Conservation (phyloP, 1,139 yeast genomes). For the Geotrichum restrictum region DNA sequence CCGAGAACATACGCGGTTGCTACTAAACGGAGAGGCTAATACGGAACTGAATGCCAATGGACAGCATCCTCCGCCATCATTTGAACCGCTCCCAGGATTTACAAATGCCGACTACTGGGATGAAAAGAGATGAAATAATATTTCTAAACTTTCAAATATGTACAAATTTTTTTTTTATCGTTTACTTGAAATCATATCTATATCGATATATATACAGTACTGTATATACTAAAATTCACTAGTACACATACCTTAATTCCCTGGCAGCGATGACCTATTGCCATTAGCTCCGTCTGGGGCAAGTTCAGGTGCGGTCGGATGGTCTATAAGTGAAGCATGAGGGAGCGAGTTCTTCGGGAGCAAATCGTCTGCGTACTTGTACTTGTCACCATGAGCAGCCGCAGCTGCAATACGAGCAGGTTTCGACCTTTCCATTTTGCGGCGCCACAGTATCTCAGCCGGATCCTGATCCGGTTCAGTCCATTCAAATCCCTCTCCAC, state of each 20-base stretch:
- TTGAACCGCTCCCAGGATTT: constrained; percentile 32
- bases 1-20: no score
- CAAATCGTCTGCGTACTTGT: constrained; percentile 31
- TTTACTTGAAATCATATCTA: not conserved
- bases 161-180: not conserved
- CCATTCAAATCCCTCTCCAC: constrained; percentile 77
- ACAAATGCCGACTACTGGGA: constrained; percentile 36
- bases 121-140: constrained; percentile 25
- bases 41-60: no score
- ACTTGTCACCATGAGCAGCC: constrained; percentile 22
- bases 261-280: constrained; percentile 1
- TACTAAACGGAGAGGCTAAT: not conserved
- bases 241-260: not conserved
- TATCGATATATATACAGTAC: not conserved
- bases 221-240: no score
- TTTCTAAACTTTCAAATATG: not conserved
- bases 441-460: constrained; percentile 43
- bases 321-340: constrained; percentile 34
- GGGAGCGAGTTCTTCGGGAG: constrained; percentile 26
- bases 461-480: constrained; percentile 79
- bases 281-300: not conserved
- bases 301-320: constrained; percentile 19
- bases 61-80: constrained; percentile 21
- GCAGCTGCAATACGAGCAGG: constrained; percentile 15
- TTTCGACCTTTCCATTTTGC: constrained; percentile 19